Evolutionary conservation across 2,329 filamentous ascomycete species (phyloP), one percentile per base, ranked within the genome.

Genomic region (Lasiodiplodia sp.): DNA sequence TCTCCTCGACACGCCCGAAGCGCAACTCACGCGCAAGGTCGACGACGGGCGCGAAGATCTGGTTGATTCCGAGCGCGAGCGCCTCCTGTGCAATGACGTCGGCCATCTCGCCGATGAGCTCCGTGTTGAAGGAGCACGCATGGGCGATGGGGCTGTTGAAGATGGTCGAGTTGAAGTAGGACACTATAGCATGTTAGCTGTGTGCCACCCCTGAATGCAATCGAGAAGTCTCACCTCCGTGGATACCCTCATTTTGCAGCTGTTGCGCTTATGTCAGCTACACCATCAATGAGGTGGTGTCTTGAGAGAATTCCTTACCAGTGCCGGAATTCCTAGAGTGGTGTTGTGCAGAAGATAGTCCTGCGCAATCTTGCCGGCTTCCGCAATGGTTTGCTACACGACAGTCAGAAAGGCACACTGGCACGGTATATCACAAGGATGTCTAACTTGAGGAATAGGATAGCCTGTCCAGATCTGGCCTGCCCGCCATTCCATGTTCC

Each of bases 141-240:
- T 91, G 87, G 8, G 83, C 91, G 72, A 93, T 92, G 0, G 91
- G 91, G 1, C 89, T 92, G 79, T 93, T 93, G 82, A 93, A 94
- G 69, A 93, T 91, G 1, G 91, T 93, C 2, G 90, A 91, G 76
- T 93, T 93, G 11, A 68, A 62, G 51, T 63, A 68, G 8, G 56
- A 34, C 16, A 68, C 64, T 64, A n/a, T 21, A 16, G 38, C 38
- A 16, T 44, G 23, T 60, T 12, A 60, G 56, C 8, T 14, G 3
- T n/a, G 12, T n/a, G 31, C 6, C 44, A 47, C 18, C 11, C 18
- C 2, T 16, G 2, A 18, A 8, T 25, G 21, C 23, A 21, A 60
- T 14, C 7, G 12, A 47, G 7, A 52, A 23, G 14, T 14, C 60
- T 64, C 23, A 64, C 60, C 64, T 1, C 91, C 91, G 73, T 93